phyloP scores from a whole-genome alignment of 1,284 basidiomycete genomes.

The Boletus mariae region DNA sequence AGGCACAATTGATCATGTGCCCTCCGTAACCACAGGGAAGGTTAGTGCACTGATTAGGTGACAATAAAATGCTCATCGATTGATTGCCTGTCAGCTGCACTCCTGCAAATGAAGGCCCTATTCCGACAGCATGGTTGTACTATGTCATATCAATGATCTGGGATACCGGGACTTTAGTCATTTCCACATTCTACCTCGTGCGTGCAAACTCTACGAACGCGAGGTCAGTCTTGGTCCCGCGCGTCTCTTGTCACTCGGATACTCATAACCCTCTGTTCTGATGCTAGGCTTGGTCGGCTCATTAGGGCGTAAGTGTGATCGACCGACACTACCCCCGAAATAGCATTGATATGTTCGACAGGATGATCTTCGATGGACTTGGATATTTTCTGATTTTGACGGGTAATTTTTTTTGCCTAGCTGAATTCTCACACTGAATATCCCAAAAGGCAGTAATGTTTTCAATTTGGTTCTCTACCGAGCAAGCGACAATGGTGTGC shows the following conservation, averaged over 20 bases:
- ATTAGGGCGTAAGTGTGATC: constrained; percentile 28
- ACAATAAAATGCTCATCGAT: background rate
- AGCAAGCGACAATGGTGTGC: constrained; percentile 18
- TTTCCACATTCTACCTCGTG: constrained; percentile 37
- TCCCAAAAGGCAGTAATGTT: constrained; percentile 18
- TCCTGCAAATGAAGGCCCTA: constrained; percentile 28
- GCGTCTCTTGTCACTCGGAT: background rate
- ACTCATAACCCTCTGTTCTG: background rate
- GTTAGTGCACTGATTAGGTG: constrained; percentile 13
- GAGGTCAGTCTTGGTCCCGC: constrained; percentile 18
- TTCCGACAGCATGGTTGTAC: constrained; percentile 38
- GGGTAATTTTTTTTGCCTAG: constrained; percentile 13
- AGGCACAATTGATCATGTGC: constrained; percentile 6
- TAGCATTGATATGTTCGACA: constrained; percentile 9
- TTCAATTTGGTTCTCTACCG: constrained; percentile 32
- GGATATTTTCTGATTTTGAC: constrained; percentile 33
- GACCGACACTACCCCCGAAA: background rate
- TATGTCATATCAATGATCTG: constrained; percentile 41
- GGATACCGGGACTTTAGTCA: constrained; percentile 34
- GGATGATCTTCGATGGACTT: constrained; percentile 36
- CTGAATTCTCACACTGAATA: constrained; percentile 5
- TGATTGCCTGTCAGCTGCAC: constrained; percentile 31
- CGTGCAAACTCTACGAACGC: constrained; percentile 25
- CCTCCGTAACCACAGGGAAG: constrained; percentile 20
- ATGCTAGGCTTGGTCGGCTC: constrained; percentile 24